Evolutionary conservation across 1,284 basidiomycete genomes (phyloP), one percentile per base, ranked within the genome.

Genomic region (Sporisorium reilianum): DNA sequence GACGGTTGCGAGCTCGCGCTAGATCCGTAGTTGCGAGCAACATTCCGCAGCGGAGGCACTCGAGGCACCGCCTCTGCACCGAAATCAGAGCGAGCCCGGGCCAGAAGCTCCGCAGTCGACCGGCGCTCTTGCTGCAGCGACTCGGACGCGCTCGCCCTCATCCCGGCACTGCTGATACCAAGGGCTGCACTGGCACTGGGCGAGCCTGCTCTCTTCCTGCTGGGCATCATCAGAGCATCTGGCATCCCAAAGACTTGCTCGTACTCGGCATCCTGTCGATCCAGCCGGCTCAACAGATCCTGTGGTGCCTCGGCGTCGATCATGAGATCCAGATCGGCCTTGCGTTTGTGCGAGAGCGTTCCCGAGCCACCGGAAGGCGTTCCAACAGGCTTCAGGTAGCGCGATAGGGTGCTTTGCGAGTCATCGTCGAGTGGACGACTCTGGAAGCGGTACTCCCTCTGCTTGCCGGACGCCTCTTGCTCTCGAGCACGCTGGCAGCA

Each of bases 401-500:
- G 30, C 2, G 11, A 12, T 18, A 40, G 38, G 5, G 25, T 44
- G 41, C 46, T 55, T 18, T 46, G 54, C 12, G 51, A 38, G 18
- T 11, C 34, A 23, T 42, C 30, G n/a, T 50, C 53, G 7, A 52
- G 26, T 18, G 8, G 16, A 3, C 67, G 57, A 46, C 49, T 50
- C 34, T 57, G 67, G 22, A 61, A 64, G 2, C 48, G 49, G 23
- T 53, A 61, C 23, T 60, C 26, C 11, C 50, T 32, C 10, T 52
- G 45, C 57, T 34, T 56, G 14, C 32, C 58, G 12, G 50, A 32
- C 1, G 22, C 34, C 16, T 54, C 44, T 18, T 49, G 38, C 26
- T 70, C 67, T 42, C 62, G 53, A 6, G 54, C 51, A 8, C 69
- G 70, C 34, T 64, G 66, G 44, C 63, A 83, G 75, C 84, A 85